A percentile compares a stretch with the other conserved stretches of the same genome.
These are phyloP conservation scores for Rhizopogon rudus DNA, from an alignment of 768 basidiomycete genomes.

Conservation along the genomic window DNA sequence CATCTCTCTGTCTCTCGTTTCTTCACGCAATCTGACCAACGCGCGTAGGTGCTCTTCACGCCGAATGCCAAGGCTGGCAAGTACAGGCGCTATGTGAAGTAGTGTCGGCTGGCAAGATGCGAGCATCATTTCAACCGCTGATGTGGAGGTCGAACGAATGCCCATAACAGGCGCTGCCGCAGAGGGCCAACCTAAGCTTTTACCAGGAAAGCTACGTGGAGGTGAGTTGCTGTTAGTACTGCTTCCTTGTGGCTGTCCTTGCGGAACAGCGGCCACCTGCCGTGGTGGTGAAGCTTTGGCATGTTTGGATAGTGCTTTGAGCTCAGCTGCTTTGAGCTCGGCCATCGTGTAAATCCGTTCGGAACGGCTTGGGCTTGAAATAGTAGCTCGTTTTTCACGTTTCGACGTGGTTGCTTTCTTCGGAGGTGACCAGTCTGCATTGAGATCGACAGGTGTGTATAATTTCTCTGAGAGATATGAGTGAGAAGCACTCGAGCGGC, in stretches of 20 bases:
- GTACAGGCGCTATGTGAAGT: constrained; percentile 52
- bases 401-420: constrained; percentile 13
- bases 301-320: constrained; percentile 24
- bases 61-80: constrained; percentile 55
- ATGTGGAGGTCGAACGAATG: constrained; percentile 31
- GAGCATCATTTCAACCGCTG: constrained; percentile 48
- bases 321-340: constrained; percentile 20
- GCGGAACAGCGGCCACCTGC: neutral
- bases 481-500: constrained; percentile 16
- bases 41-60: constrained; percentile 60
- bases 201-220: constrained; percentile 10
- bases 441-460: constrained; percentile 18
- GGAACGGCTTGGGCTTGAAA: constrained; percentile 25
- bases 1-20: constrained; percentile 64
- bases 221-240: constrained; percentile 18
- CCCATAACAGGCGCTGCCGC: constrained; percentile 4
- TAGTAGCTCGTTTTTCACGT: constrained; percentile 13
- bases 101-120: constrained; percentile 62
- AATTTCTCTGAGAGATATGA: constrained; percentile 21
- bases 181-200: constrained; percentile 8
- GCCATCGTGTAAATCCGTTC: constrained; percentile 30
- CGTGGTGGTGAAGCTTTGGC: constrained; percentile 17
- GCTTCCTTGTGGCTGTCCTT: constrained; percentile 10
- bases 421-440: constrained; percentile 7
- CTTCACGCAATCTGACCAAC: constrained; percentile 54